Evolutionary conservation across 345 rosid genomes (phyloP).

Genomic region (Raphanus sativus): DNA sequence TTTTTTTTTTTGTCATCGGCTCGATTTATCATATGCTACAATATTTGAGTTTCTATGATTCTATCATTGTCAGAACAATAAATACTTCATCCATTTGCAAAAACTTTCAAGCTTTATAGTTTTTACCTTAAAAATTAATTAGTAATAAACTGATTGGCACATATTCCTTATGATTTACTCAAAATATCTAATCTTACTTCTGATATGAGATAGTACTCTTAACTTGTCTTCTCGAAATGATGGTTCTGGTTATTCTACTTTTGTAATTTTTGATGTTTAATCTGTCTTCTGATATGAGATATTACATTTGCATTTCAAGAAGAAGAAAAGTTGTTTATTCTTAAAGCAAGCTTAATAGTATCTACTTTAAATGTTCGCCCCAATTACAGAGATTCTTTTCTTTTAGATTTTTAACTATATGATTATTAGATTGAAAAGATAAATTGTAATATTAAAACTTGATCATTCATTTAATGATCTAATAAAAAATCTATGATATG

Average conservation of each 20-base stretch:
- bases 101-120: not conserved
- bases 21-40: not conserved
- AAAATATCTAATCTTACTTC: not conserved
- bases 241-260: not conserved
- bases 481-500: too few relatives aligned
- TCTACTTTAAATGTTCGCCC: not conserved
- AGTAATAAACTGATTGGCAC: not conserved
- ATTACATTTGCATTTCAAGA: not conserved
- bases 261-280: conserved; percentile 16
- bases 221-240: not conserved
- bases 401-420: not conserved
- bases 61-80: not conserved
- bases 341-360: not conserved
- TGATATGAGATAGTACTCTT: not conserved
- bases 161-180: not conserved
- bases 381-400: not conserved
- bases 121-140: not conserved
- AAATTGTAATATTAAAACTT: not conserved
- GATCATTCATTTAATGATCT: not conserved
- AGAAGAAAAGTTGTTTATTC: not conserved
- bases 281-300: not conserved
- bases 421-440: not conserved
- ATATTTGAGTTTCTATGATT: not conserved
- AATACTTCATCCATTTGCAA: not conserved
- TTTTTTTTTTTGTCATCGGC: too few relatives aligned